These are phyloP conservation scores for Barnettozyma salicaria DNA, from an alignment of 805 yeast genomes.

Conservation along the genomic window DNA sequence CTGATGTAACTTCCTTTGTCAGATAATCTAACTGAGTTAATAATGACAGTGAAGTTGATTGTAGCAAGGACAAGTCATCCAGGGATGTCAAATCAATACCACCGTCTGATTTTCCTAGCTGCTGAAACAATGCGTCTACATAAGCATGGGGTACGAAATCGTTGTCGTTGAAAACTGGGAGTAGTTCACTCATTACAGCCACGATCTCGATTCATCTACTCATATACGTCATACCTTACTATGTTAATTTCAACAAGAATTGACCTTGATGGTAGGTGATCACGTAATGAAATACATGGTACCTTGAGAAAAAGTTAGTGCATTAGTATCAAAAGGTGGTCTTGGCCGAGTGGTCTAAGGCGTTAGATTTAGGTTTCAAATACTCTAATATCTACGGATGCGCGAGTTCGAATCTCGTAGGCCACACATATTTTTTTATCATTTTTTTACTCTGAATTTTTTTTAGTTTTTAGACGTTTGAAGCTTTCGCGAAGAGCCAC, in stretches of 20 bases:
- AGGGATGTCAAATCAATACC: conserved; percentile 14
- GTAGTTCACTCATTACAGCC: conserved; percentile 30
- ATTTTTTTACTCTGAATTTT: not conserved
- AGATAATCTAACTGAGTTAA: conserved; percentile 57
- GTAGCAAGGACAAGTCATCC: conserved; percentile 35
- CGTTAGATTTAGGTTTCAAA: conserved; percentile 38
- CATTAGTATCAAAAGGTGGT: conserved; percentile 23
- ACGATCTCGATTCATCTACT: too few species aligned
- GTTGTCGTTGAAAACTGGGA: conserved; percentile 63
- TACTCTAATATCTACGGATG: conserved; percentile 37
- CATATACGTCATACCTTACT: too few species aligned
- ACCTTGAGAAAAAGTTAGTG: not conserved
- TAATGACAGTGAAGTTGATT: conserved; percentile 43
- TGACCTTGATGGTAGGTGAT: too few species aligned
- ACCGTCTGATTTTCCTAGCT: conserved; percentile 10
- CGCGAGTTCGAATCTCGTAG: conserved; percentile 19
- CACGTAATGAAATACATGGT: too few species aligned
- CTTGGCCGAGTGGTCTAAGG: conserved; percentile 42
- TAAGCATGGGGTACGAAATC: conserved; percentile 60
- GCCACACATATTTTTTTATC: conserved; percentile 18
- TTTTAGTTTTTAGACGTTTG: too few species aligned
- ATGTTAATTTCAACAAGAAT: too few species aligned
- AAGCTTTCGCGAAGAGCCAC: too few species aligned
- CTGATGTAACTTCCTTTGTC: conserved; percentile 50
- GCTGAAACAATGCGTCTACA: conserved; percentile 50